Conservation (phyloP, 352 stramenopile species). For the Globisporangium camurandrum region DNA sequence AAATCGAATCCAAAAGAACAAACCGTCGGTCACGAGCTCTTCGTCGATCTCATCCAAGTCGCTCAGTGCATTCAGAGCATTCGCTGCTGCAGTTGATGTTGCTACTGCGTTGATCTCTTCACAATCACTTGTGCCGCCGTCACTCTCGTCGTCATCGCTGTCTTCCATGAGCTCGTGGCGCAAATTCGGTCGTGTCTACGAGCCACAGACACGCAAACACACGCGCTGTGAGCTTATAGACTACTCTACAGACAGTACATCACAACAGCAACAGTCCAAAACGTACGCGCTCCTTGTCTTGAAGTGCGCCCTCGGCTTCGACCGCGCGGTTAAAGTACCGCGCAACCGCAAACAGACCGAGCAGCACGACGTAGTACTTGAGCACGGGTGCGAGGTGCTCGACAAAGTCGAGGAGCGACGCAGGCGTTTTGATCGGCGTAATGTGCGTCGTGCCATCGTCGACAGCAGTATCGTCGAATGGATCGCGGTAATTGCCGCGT, state of each 20-base stretch:
- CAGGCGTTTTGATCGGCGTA: slow-evolving; percentile 16
- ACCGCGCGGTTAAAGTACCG: slow-evolving; percentile 55
- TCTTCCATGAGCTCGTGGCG: slow-evolving; percentile 39
- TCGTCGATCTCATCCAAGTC: slow-evolving; percentile 44
- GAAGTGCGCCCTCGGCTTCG: slow-evolving; percentile 32
- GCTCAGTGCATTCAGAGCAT: too few relatives aligned
- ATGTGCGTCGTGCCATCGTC: slow-evolving; percentile 2
- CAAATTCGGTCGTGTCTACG: slow-evolving; percentile 30
- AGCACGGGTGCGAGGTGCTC: slow-evolving; percentile 46
- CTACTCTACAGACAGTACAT: not conserved
- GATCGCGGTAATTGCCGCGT: not conserved
- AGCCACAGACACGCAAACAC: slow-evolving; percentile 1
- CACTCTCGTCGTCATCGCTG: slow-evolving; percentile 36
- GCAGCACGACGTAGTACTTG: slow-evolving; percentile 70
- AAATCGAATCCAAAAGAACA: not conserved
- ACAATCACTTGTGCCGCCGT: slow-evolving; percentile 23
- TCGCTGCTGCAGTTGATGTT: slow-evolving; percentile 1
- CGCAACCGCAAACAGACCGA: slow-evolving; percentile 48
- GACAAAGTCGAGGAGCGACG: slow-evolving; percentile 49
- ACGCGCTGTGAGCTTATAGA: not conserved
- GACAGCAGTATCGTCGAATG: not conserved
- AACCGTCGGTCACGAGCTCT: slow-evolving; percentile 66
- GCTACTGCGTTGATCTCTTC: not conserved
- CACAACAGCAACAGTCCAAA: not conserved
- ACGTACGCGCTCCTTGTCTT: slow-evolving; percentile 18